Base-by-base conservation (phyloP, 805 yeast genomes). In the Yamadazyma insecticola region DNA sequence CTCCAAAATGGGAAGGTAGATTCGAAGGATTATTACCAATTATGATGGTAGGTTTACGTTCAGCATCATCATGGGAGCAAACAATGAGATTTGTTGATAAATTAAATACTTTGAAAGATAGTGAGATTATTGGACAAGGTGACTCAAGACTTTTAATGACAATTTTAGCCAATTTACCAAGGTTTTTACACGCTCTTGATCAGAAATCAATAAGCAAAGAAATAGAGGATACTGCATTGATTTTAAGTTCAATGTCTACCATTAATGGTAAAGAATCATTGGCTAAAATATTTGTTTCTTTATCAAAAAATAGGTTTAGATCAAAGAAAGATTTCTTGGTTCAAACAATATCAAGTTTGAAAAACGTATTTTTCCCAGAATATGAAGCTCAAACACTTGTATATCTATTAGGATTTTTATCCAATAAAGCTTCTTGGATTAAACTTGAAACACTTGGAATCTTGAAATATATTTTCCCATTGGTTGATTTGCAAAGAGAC, bases 1-100 rank as follows among this genome's bases (percentile, higher is more conserved):
- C 99, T 0, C 78, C 92, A 0, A 81, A 84, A 36, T 92, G 97
- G 98, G 96, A 89, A 50, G 96, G 97, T 1, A 73, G 78, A 35
- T 92, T 88, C 54, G 90, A 81, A 48, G 97, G 97, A 0, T 62
- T 92, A 5, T 95, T 88, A 47, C 79, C 74, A 26, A 69, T 82
- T 13, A 76, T 89, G 0, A 64, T 87, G 72, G 74, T 78, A 27
- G 99, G 99, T 0, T 60, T 94, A 35, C 62, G 96, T 32, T 88
- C 97, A 0, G 65, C 88, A 1, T 75, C 77, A 30, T 74, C 96
- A 0, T 83, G 80, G 63, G 94, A 85, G 7, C 78, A 84, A 9
- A 74, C 95, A 1, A 61, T 87, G 45, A 74, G 73, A 37, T 72
- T 90, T 24, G 55, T 92, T 34, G 90, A 86, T 48, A 74, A 80